Evolutionary conservation across 345 rosid species (phyloP).

Genomic region (Rhodamnia argentea): DNA sequence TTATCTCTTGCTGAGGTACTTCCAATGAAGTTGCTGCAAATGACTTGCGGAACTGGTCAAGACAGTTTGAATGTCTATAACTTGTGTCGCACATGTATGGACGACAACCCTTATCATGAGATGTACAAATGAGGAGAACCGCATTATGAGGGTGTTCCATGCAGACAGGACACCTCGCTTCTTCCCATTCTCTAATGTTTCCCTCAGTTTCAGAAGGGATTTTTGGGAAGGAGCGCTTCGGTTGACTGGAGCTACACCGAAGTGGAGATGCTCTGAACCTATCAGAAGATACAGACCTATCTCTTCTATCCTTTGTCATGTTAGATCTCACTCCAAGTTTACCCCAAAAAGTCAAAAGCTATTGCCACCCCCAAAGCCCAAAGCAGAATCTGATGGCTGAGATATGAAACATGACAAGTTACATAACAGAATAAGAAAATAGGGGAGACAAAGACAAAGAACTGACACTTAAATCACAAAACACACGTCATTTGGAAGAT

Average conservation of each 20-base stretch:
- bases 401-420: background rate
- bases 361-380: background rate
- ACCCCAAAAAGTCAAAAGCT: background rate
- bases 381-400: background rate
- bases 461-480: background rate
- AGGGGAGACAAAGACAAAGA: background rate
- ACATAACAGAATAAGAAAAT: background rate
- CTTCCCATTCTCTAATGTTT: conserved; percentile 83
- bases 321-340: background rate
- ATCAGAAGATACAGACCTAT: conserved; percentile 58
- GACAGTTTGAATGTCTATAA: conserved; percentile 91
- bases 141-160: conserved; percentile 99
- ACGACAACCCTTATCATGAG: conserved; percentile 87
- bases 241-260: conserved; percentile 47
- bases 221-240: conserved; percentile 28
- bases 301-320: conserved; percentile 95
- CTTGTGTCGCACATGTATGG: conserved; percentile 99
- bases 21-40: conserved; percentile 20
- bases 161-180: conserved; percentile 92
- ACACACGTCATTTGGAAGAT: background rate
- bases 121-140: conserved; percentile 79
- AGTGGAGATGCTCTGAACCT: conserved; percentile 48
- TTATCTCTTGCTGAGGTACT: background rate
- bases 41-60: conserved; percentile 83
- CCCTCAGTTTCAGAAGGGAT: conserved; percentile 34